Conservation (phyloP, 495 filamentous ascomycete genomes). For the Staphylotrichum longicolle region DNA sequence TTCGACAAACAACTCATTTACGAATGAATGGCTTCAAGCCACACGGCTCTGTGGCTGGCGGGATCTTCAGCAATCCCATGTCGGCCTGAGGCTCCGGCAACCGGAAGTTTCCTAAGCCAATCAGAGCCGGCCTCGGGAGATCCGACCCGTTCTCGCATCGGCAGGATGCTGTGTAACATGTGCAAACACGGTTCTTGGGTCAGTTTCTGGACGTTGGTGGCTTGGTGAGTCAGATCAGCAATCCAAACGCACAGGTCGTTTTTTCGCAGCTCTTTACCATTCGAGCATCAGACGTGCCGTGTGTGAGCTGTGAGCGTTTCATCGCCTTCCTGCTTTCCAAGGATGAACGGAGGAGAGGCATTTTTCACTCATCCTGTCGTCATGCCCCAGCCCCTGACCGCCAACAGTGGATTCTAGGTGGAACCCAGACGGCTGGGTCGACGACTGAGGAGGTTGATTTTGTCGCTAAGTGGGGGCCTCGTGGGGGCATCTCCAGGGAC, state of each 20-base stretch:
- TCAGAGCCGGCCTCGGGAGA: constrained; percentile 1
- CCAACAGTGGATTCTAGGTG: constrained; percentile 15
- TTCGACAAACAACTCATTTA: too few relatives aligned
- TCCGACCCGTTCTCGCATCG: constrained; percentile 9
- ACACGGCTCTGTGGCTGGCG: not conserved
- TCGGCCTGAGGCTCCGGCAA: not conserved
- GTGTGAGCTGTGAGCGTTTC: too few relatives aligned
- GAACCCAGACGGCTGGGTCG: not conserved
- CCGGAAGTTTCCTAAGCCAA: constrained; percentile 4
- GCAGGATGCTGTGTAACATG: constrained; percentile 2
- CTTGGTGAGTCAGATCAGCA: not conserved
- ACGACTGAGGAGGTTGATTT: constrained; percentile 22
- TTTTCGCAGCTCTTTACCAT: not conserved
- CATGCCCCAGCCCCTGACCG: constrained; percentile 22
- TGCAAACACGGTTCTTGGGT: constrained; percentile 12
- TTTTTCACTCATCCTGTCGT: constrained; percentile 30
- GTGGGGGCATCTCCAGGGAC: constrained; percentile 14
- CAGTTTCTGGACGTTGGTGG: not conserved
- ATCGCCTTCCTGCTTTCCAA: not conserved
- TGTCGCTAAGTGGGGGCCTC: constrained; percentile 29
- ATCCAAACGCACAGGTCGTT: not conserved
- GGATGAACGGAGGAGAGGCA: constrained; percentile 20
- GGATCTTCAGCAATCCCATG: not conserved
- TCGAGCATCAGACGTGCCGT: too few relatives aligned
- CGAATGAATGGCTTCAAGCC: too few relatives aligned